Evolutionary conservation across 768 basidiomycete species (phyloP).

Genomic region (Lentinula lateritia): DNA sequence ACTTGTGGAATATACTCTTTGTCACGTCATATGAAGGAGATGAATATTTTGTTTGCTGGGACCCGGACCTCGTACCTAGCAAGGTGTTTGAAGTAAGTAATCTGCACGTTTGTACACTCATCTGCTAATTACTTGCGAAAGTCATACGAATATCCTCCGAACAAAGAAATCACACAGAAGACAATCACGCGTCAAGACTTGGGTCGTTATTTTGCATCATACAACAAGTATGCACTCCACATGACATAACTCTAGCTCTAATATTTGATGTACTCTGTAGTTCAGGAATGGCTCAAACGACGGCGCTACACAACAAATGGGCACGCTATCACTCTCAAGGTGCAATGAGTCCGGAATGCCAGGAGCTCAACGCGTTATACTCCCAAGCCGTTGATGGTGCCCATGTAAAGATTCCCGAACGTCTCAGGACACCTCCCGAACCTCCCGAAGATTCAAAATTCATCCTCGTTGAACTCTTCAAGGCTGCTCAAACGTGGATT

Average conservation of each 20-base stretch:
- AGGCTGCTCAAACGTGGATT: slow-evolving; percentile 40
- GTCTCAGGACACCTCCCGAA: slow-evolving; percentile 45
- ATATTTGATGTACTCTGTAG: slow-evolving; percentile 21
- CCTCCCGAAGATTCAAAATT: slow-evolving; percentile 30
- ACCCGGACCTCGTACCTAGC: slow-evolving; percentile 53
- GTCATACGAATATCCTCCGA: slow-evolving; percentile 66
- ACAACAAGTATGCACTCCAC: slow-evolving; percentile 43
- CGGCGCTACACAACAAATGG: slow-evolving; percentile 58
- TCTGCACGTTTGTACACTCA: background rate
- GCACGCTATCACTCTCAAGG: slow-evolving; percentile 47
- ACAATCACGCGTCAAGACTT: slow-evolving; percentile 49
- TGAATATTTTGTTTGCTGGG: slow-evolving; percentile 68
- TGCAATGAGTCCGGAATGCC: slow-evolving; percentile 58
- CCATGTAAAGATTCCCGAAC: slow-evolving; percentile 51
- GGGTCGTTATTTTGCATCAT: slow-evolving; percentile 60
- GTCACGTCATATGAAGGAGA: slow-evolving; percentile 35
- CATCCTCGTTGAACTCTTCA: slow-evolving; percentile 48
- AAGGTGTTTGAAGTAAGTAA: slow-evolving; percentile 45
- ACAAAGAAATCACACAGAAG: slow-evolving; percentile 46
- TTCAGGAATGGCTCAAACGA: slow-evolving; percentile 50
- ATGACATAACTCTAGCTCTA: too few species aligned
- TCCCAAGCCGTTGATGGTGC: slow-evolving; percentile 69
- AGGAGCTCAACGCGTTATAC: slow-evolving; percentile 66
- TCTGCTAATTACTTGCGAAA: slow-evolving; percentile 16
- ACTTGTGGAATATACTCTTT: background rate